Evolutionary conservation across 139 green algal species (phyloP), one percentile per base, ranked within the genome.

Genomic region (Chlorella ohadii): DNA sequence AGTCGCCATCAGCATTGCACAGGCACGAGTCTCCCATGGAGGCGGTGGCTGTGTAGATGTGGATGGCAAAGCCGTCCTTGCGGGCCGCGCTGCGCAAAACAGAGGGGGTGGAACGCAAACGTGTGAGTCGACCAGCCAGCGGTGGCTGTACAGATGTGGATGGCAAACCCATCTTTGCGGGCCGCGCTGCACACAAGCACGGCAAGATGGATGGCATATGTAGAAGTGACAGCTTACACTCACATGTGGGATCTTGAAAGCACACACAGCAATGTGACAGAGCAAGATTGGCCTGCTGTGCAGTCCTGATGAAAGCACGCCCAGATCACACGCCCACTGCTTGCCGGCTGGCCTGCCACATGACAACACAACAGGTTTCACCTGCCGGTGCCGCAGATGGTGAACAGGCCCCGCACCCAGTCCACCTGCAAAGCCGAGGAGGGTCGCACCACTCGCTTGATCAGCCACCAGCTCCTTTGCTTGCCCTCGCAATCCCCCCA

Each of bases 1-100:
- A 91, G 88, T 99, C 94, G 0, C 96, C 96, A 83, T 99, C 96
- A 25, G 96, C 95, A 84, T 98, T 99, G 77, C 90, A 89, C 22
- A 99, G 79, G 81, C 91, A 97, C 61, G 38, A 82, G 82, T 94
- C 88, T 13, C 85, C 67, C 96, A 99, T 99, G 55, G 31, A 82
- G 0, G 68, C 82, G 76, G 88, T 97, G 78, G 81, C 84, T 0
- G 90, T 88, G 85, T 96, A 99, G 34, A 98, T 87, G 87, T 99
- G 96, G 39, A 99, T 95, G n/a, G 95, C 95, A 84, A 92, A 98
- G 27, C 96, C 96, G 19, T 92, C 89, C 85, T 98, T 98, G 9
- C 33, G 67, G 3, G 82, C 85, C 7, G 93, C 87, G 75, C 95
- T 98, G 90, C 38, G 33, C 44, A 51, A 9, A 16, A 51, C 44